Percentiles rank a stretch among this genome's conserved stretches.
These are phyloP conservation scores for Debaryomyces fabryi DNA, from an alignment of 1,139 yeast species.

Conservation along the genomic window DNA sequence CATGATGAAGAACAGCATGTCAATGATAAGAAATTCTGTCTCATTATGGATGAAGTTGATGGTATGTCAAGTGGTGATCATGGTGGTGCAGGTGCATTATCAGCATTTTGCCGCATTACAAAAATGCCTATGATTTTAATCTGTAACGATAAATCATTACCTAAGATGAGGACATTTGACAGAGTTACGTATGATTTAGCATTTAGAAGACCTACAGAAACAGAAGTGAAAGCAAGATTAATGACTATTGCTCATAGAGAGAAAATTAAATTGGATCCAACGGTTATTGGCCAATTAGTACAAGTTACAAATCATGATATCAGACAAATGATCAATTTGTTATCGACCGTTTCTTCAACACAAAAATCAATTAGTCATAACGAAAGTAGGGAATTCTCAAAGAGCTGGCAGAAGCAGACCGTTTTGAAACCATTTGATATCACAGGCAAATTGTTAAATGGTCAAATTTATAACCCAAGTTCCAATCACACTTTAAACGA, in stretches of 20 bases:
- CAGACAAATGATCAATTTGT: conserved; percentile 87
- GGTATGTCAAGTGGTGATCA: conserved; percentile 99
- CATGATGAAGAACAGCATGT: conserved; percentile 31
- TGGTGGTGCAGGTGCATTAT: conserved; percentile 97
- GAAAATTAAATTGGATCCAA: conserved; percentile 75
- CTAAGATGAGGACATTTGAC: conserved; percentile 96
- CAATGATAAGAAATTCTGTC: conserved; percentile 60
- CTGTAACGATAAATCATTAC: conserved; percentile 89
- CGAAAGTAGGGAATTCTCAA: conserved; percentile 53
- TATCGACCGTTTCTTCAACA: conserved; percentile 81
- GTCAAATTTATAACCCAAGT: conserved; percentile 58
- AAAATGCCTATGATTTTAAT: conserved; percentile 88
- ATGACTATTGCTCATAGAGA: conserved; percentile 92
- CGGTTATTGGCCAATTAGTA: conserved; percentile 80
- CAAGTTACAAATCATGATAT: conserved; percentile 88
- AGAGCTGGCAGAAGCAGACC: conserved; percentile 85
- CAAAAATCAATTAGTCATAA: conserved; percentile 61
- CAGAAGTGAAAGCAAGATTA: conserved; percentile 77
- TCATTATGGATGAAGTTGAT: conserved; percentile 98
- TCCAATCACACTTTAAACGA: conserved; percentile 67
- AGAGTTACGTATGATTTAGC: conserved; percentile 79
- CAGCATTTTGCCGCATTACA: conserved; percentile 82
- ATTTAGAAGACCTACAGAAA: conserved; percentile 86
- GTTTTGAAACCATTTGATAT: conserved; percentile 94
- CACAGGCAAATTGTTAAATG: conserved; percentile 67